Evolutionary conservation across 169 alveolate species (phyloP), one percentile per base, ranked within the genome.

Genomic region (Babesia bovis): DNA sequence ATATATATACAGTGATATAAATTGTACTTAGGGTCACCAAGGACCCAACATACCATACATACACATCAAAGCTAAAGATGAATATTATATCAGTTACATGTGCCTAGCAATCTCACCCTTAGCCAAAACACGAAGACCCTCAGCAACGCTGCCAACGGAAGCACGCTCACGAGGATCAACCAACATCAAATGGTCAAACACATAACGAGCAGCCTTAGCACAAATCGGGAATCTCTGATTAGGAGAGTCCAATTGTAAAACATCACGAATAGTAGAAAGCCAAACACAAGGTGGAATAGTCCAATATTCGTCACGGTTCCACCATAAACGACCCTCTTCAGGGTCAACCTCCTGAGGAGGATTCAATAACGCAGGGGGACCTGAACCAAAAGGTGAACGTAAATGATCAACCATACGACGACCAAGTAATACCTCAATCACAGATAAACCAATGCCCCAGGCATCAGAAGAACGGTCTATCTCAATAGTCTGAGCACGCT

Each of bases 381-480:
- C 95, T 7, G 89, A 83, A 19, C 95, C 95, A 26, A 63, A 60
- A 13, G 95, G 95, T 19, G 81, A 81, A 68, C 82, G 88, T 66
- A 91, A 55, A 51, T 74, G 66, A 51, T 91, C 95, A 13, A 91
- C 95, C 49, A 90, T 91, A 23, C 95, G 73, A 23, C 90, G 73
- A 3, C 95, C 95, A 26, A 77, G 44, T 35, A 89, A 60, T 7
- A 91, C 95, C 36, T 91, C 95, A 45, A 93, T 85, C 3, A 91
- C 89, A 7, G 95, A 90, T 30, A 89, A 81, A 35, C 95, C 95
- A 42, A 95, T 90, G 19, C 95, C 95, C 95, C 95, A 91, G 41
- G 95, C 90, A 68, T 91, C 95, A 15, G 94, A 87, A 15, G 91
- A 47, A n/a, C 82, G 76, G 1, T 82, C 91, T 0, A 91, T 91